Conservation (phyloP, 2,329 filamentous ascomycete genomes). For the Seiridium unicorne region DNA sequence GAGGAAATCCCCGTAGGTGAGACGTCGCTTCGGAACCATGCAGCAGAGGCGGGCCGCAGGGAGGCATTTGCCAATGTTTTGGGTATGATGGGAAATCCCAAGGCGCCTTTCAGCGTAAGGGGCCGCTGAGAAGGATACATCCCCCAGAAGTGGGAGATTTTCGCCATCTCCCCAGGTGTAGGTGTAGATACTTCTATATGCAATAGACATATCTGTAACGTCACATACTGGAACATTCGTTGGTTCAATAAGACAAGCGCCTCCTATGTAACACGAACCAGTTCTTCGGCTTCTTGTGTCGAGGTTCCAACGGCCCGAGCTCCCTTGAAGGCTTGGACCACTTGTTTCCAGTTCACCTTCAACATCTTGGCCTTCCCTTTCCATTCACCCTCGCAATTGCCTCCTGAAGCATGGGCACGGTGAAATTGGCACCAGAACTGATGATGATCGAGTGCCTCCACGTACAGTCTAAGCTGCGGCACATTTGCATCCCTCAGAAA, state of each 20-base stretch:
- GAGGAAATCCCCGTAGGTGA: constrained; percentile 31
- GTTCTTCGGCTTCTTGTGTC: not conserved
- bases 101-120: not conserved
- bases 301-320: not conserved
- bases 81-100: not conserved
- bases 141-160: too few species aligned
- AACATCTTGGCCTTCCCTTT: constrained; percentile 15
- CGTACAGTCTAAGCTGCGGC: constrained; percentile 13
- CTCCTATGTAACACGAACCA: not conserved
- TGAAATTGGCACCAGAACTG: constrained; percentile 26
- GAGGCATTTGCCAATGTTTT: not conserved
- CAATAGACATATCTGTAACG: too few species aligned
- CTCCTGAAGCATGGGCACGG: constrained; percentile 13
- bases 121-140: not conserved
- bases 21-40: not conserved
- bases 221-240: too few species aligned
- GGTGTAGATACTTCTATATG: too few species aligned
- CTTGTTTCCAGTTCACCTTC: constrained; percentile 16
- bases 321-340: constrained; percentile 16
- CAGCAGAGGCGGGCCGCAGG: not conserved
- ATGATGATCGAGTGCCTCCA: constrained; percentile 20
- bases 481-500: constrained; percentile 17
- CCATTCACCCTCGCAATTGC: constrained; percentile 20
- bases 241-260: too few species aligned
- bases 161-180: too few species aligned